Conservation (phyloP, 1,139 yeast genomes). For the Pneumocystis sp. region DNA sequence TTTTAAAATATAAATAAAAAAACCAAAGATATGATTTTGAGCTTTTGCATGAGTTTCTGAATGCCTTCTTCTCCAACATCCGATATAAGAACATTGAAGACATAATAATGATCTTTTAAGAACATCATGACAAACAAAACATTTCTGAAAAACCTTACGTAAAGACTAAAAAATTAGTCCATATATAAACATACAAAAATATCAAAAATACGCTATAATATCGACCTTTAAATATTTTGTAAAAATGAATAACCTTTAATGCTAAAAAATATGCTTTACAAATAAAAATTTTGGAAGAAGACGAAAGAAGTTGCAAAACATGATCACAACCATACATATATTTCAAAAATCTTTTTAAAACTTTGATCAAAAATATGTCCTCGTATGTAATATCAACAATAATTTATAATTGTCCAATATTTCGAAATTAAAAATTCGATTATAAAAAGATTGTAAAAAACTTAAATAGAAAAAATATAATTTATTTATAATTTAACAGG, state of each 20-base stretch:
- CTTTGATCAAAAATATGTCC: neutral
- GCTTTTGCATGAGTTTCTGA: conserved; percentile 45
- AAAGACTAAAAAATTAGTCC: neutral
- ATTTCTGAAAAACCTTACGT: conserved; percentile 1
- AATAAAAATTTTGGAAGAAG: neutral
- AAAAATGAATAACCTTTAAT: neutral
- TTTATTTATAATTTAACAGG: too few species aligned
- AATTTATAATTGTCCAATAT: neutral
- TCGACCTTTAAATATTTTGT: neutral
- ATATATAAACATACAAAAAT: neutral
- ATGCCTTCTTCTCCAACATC: conserved; percentile 50
- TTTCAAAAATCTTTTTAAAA: neutral
- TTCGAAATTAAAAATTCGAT: neutral
- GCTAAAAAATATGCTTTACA: neutral
- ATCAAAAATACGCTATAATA: neutral
- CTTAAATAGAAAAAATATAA: too few species aligned
- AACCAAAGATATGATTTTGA: conserved; percentile 59
- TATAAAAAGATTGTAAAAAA: too few species aligned
- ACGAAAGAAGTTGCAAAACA: neutral
- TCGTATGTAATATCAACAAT: neutral
- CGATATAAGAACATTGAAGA: conserved; percentile 69
- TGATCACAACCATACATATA: neutral
- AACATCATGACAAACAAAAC: conserved; percentile 12
- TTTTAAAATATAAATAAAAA: conserved; percentile 19
- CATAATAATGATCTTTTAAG: conserved; percentile 43